Evolutionary conservation across 2,329 filamentous ascomycete species (phyloP), one percentile per base, ranked within the genome.

Genomic region (Nemania serpens): DNA sequence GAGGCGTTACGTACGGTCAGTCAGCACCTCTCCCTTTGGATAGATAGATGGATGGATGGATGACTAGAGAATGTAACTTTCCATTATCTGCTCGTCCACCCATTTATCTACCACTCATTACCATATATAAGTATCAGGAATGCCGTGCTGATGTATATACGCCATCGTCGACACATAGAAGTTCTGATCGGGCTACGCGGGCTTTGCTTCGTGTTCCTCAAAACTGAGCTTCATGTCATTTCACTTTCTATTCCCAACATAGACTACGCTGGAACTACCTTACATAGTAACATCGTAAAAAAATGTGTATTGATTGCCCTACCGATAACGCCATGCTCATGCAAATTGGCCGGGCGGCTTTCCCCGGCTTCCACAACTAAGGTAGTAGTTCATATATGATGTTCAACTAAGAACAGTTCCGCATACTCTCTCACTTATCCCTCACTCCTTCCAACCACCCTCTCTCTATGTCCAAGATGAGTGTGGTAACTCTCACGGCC

Each of bases 271-370:
- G 15, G 12, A 13, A 52, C 7, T 18, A 46, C 51, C 46, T 52
- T 39, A 53, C 52, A 37, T 36, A 51, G 20, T 56, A 50, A 55
- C 34, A 56, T 25, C 46, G 39, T 17, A 41, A 53, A 53, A n/a
- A 12, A 39, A 52, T 46, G 41, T 47, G 47, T 58, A 64, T 64
- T 57, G 45, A 55, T 55, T 61, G 49, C 46, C 56, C 50, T 58
- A 65, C 58, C 62, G 39, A 57, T 61, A 66, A 66, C 64, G 64
- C 64, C 64, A 63, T 61, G 62, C 64, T 66, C 62, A 66, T 66
- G 64, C 64, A 66, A 66, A 64, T 62, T 58, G 15, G 50, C 54
- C 54, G 46, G 54, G 57, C 41, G 50, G 37, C 53, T 49, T 20
- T 59, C 34, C 59, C 39, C 39, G 20, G 36, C 50, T 51, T 51